Conservation (phyloP, 768 basidiomycete genomes). For the Favolaschia claudopus region DNA sequence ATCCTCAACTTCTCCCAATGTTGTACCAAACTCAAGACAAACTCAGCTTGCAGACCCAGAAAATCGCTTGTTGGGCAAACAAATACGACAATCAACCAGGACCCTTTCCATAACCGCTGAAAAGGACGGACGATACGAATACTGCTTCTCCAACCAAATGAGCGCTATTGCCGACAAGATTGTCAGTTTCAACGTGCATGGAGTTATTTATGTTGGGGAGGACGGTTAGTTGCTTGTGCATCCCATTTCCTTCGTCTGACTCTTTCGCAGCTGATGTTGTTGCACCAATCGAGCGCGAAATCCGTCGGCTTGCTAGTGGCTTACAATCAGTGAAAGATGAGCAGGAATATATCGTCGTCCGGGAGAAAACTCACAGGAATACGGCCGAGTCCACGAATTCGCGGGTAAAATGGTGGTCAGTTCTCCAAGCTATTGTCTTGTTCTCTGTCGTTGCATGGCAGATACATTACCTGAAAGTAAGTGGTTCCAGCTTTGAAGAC, state of each 20-base stretch:
- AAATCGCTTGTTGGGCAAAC: constrained; percentile 71
- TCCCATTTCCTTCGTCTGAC: neutral
- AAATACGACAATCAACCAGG: constrained; percentile 89
- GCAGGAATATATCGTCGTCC: constrained; percentile 97
- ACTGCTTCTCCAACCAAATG: constrained; percentile 99
- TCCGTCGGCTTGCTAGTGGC: constrained; percentile 82
- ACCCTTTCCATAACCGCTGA: constrained; percentile 87
- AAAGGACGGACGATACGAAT: constrained; percentile 87
- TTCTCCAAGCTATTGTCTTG: constrained; percentile 86
- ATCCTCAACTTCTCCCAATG: neutral
- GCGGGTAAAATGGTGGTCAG: constrained; percentile 99
- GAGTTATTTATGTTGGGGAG: constrained; percentile 91
- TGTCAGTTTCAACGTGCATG: constrained; percentile 98
- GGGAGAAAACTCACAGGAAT: constrained; percentile 92
- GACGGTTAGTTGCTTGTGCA: constrained; percentile 78
- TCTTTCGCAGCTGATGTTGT: constrained; percentile 64
- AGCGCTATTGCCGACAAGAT: constrained; percentile 95
- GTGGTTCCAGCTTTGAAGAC: constrained; percentile 25
- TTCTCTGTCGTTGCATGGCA: constrained; percentile 96
- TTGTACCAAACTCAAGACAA: constrained; percentile 12
- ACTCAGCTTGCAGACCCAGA: constrained; percentile 83
- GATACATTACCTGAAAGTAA: constrained; percentile 93
- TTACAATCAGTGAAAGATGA: constrained; percentile 95
- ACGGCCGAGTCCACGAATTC: constrained; percentile 94
- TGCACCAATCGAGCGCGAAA: constrained; percentile 96